A percentile compares a stretch with the other conserved stretches of the same genome.
These are phyloP conservation scores for Begonia peltatifolia DNA, from an alignment of 306 rosid genomes.

Conservation along the genomic window DNA sequence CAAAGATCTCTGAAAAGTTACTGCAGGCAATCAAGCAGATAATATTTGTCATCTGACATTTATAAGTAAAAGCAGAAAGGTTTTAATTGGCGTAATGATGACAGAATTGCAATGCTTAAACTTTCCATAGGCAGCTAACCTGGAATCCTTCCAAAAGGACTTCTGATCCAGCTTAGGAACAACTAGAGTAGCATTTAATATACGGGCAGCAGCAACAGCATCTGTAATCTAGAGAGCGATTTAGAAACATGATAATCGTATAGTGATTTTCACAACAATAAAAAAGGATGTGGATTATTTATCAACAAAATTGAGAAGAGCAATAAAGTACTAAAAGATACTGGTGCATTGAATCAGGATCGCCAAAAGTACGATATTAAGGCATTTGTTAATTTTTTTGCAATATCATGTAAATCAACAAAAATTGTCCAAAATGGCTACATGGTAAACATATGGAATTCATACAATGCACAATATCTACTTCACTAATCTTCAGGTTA, in stretches of 20 bases:
- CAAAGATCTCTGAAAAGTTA: background rate
- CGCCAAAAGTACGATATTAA: no score
- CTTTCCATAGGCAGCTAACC: background rate
- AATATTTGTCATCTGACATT: background rate
- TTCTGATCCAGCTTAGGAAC: constrained; percentile 2
- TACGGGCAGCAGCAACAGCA: constrained; percentile 3
- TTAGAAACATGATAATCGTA: background rate
- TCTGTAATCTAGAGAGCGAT: background rate
- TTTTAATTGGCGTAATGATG: background rate
- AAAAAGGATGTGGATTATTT: background rate
- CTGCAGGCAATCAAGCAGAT: background rate
- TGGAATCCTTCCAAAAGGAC: constrained; percentile 2
- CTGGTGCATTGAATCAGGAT: background rate
- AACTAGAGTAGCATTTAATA: constrained; percentile 2
- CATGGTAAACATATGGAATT: no score
- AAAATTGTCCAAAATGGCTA: no score
- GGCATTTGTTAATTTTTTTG: no score
- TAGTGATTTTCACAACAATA: background rate
- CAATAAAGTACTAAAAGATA: background rate
- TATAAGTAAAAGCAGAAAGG: background rate
- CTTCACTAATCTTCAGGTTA: background rate
- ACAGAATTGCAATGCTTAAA: background rate
- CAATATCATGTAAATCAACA: no score
- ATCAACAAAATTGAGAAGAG: background rate
- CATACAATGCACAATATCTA: no score